Evolutionary conservation across 164 flowering plant species (phyloP).

Genomic region (Aristolochia californica): DNA sequence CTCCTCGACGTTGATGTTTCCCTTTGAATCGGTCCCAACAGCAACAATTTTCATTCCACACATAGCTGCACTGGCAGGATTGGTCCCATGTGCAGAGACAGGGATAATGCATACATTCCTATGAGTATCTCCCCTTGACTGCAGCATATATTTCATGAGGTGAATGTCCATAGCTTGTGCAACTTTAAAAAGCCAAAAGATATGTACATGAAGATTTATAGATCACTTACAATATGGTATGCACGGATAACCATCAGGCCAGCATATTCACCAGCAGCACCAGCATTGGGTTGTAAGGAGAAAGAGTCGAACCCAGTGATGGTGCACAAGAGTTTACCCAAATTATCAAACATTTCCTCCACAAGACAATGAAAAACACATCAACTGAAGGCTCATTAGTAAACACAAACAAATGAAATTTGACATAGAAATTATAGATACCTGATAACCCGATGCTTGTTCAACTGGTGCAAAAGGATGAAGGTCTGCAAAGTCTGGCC

Average conservation of each 20-base stretch:
- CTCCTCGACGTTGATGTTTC: slow-evolving; percentile 91
- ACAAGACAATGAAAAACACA: slow-evolving; percentile 3
- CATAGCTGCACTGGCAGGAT: slow-evolving; percentile 99
- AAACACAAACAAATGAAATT: not conserved
- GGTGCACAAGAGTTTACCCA: slow-evolving; percentile 78
- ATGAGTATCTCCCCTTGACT: slow-evolving; percentile 95
- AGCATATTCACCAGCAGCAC: slow-evolving; percentile 98
- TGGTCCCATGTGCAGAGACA: slow-evolving; percentile 97
- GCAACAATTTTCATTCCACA: slow-evolving; percentile 98
- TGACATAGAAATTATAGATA: slow-evolving; percentile 11
- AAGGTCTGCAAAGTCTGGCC: slow-evolving; percentile 71
- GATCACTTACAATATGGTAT: slow-evolving; percentile 64
- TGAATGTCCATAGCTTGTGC: not conserved
- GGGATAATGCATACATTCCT: slow-evolving; percentile 96
- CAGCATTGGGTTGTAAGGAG: slow-evolving; percentile 99
- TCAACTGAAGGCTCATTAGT: not conserved
- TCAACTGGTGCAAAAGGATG: slow-evolving; percentile 94
- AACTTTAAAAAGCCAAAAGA: not conserved
- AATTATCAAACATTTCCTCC: slow-evolving; percentile 85
- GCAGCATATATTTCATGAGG: slow-evolving; percentile 3
- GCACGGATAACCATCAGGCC: slow-evolving; percentile 99
- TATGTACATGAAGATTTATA: not conserved
- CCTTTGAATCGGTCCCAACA: slow-evolving; percentile 97
- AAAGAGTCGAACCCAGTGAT: slow-evolving; percentile 97
- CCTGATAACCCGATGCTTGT: slow-evolving; percentile 92